Base-by-base conservation (phyloP, 2,329 filamentous ascomycete species). In the Penicillium sp. region DNA sequence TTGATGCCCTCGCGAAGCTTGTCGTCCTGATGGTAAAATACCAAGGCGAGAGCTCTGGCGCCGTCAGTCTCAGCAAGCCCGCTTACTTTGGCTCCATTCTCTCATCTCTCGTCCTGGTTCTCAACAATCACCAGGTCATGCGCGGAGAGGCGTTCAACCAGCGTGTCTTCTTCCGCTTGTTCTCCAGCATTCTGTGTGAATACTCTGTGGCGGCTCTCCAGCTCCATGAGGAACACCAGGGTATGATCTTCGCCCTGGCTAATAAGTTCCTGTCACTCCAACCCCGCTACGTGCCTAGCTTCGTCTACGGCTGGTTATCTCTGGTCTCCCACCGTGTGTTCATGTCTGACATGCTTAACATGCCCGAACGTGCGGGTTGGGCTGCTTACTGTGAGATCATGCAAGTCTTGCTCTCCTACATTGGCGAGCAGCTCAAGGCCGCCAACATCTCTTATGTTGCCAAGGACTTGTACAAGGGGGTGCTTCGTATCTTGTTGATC, bases 131-230 rank as follows among this genome's bases (percentile, higher is more conserved):
- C 68, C 88, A 95, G 64, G 81, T 89, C 49, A 90, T 87, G 71
- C 85, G 88, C 39, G 88, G 86, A 3, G 91, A 96, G 47, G 82
- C 81, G 32, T 92, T 96, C 77, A 93, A 91, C 64, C 89, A 93
- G 66, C 87, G 90, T 55, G 86, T 95, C 24, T 97, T 97, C 78
- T 94, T 92, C 82, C 86, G 93, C 39, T 80, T 99, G 34, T 88
- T 97, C 67, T 93, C 91, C 0, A 83, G 88, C 64, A 80, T 97
- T 41, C 80, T 99, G 4, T 90, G 89, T 69, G 88, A 94, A 61
- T 81, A 93, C 49, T 79, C 84, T 23, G 67, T 77, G 40, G 76
- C 83, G 41, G 81, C 80, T 10, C 80, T 85, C 54, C 80, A 86
- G 50, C 68, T 87, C 27, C 69, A 79, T 39, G 79, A 86, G 48